Evolutionary conservation across 176 grass and related monocot genomes (phyloP).

Genomic region (Rhynchospora breviuscula): DNA sequence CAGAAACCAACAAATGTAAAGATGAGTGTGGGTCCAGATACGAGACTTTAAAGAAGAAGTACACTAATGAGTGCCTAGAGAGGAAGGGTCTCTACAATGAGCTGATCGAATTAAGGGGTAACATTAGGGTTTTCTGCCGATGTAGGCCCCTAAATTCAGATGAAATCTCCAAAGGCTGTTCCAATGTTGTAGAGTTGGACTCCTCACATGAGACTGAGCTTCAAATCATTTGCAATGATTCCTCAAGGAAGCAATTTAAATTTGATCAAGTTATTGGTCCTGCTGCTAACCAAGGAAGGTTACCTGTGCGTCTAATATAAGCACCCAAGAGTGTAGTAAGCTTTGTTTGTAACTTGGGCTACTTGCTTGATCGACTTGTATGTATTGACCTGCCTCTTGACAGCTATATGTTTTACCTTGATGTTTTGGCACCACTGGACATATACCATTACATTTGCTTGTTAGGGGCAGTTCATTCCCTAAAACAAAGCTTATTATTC

Average conservation of each 20-base stretch:
- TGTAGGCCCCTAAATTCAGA: conserved; percentile 59
- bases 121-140: conserved; percentile 90
- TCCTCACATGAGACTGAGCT: conserved; percentile 53
- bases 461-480: background rate
- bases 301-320: background rate
- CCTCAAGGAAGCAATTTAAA: conserved; percentile 60
- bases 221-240: conserved; percentile 50
- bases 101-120: conserved; percentile 76
- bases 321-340: too few species aligned
- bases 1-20: conserved; percentile 35
- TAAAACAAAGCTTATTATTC: background rate
- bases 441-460: background rate
- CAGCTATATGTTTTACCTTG: background rate
- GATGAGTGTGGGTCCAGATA: conserved; percentile 60
- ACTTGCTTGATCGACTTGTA: too few species aligned
- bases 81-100: conserved; percentile 69
- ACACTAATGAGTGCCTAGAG: conserved; percentile 42
- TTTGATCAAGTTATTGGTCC: conserved; percentile 81
- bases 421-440: background rate
- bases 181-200: conserved; percentile 50
- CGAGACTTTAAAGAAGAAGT: conserved; percentile 63
- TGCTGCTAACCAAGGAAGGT: conserved; percentile 68
- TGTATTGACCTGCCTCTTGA: too few species aligned
- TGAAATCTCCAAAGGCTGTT: conserved; percentile 58
- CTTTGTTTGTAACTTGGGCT: too few species aligned